Evolutionary conservation across 2,329 filamentous ascomycete genomes (phyloP), one percentile per base, ranked within the genome.

Genomic region (Coleophoma crateriformis): DNA sequence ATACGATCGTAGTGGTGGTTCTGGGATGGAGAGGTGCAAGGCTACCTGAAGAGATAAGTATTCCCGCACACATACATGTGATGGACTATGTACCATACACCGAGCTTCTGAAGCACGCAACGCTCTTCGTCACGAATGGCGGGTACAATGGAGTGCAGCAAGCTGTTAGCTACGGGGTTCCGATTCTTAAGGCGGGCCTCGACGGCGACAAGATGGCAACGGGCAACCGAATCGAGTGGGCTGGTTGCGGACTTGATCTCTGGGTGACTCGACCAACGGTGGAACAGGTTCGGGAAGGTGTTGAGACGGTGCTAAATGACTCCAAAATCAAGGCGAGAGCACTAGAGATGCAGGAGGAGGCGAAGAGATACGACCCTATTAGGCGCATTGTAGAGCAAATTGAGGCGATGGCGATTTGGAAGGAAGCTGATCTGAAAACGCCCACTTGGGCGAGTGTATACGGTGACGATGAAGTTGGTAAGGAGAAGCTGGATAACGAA

Each of bases 1-100:
- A 53, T 6, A 54, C 67, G 11, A 50, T 68, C 1, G 50, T 71
- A 0, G 57, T 70, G 3, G 66, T 71, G 7, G 54, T 65, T 1
- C 68, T 68, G 0, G 64, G 64, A 0, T 56, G 20, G 12, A 22
- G 4, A n/a, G 39, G 20, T 17, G 39, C 12, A 19, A 42, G 8
- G 14, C 19, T n/a, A 13, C 39, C n/a, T 2, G 20, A 42, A 8
- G 15, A 17, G 14, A 19, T 42, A n/a, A 13, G 12, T 42, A 22
- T 42, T 22, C 12, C n/a, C 19, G 19, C n/a, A 13, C n/a, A 42
- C 19, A 19, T 42, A 13, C n/a, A 19, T 42, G 12, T 42, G 7
- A 8, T 19, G 12, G 39, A 42, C 12, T 42, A 19, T n/a, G 39
- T 42, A 2, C 39, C 39, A 19, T 42, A 42, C 39, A 19, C n/a